phyloP scores from a whole-genome alignment of 305 asterid species.

The Stenogyne calaminthoides region DNA sequence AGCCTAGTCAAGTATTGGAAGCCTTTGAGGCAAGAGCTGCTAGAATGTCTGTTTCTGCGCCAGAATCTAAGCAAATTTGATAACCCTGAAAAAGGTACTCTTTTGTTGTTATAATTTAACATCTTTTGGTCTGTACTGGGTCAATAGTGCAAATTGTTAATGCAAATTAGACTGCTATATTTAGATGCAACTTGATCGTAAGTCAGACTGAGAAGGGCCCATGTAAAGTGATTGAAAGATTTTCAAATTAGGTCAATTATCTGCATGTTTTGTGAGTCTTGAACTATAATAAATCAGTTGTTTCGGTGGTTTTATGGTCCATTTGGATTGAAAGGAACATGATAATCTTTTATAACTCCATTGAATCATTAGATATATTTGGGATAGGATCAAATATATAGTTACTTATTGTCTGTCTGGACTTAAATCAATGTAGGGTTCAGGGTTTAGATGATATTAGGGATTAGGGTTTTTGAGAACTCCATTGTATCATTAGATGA shows the following conservation, averaged over 20 bases:
- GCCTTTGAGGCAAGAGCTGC: slow-evolving; percentile 98
- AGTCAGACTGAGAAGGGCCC: slow-evolving; percentile 5
- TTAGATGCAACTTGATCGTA: not conserved
- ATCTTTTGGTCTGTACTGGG: slow-evolving; percentile 17
- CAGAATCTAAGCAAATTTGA: slow-evolving; percentile 72
- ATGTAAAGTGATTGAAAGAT: not conserved
- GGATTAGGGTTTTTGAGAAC: too few species aligned
- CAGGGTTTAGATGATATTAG: too few species aligned
- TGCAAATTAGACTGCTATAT: not conserved
- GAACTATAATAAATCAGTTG: not conserved
- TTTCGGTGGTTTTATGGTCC: not conserved
- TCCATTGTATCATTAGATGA: too few species aligned
- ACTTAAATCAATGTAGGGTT: too few species aligned
- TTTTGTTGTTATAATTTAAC: slow-evolving; percentile 19
- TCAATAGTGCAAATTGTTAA: not conserved
- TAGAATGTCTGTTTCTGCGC: slow-evolving; percentile 90
- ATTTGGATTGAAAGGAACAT: not conserved
- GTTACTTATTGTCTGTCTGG: not conserved
- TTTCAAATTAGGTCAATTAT: not conserved
- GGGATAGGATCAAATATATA: not conserved
- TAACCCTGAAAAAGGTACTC: slow-evolving; percentile 86
- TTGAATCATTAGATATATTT: not conserved
- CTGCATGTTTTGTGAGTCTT: not conserved
- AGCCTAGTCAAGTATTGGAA: slow-evolving; percentile 71
- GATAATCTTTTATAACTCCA: not conserved